phyloP scores from a whole-genome alignment of 495 filamentous ascomycete species.

The Bryoglossum gracile region DNA sequence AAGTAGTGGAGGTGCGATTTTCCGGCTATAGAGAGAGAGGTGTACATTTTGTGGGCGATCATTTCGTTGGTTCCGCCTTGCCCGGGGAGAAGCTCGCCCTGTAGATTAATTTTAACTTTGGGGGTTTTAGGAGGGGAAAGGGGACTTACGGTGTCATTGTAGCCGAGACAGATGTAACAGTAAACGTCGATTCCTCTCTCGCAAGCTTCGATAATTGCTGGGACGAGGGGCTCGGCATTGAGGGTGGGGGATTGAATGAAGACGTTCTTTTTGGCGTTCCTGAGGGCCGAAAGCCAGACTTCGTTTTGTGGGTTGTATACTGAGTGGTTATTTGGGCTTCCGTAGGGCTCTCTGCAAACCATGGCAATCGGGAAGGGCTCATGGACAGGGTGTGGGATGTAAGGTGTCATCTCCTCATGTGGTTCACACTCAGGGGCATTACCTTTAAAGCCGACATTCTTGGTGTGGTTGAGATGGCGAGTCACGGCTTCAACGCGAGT shows the following conservation, averaged over 20 bases:
- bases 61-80: conserved; percentile 75
- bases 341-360: conserved; percentile 60
- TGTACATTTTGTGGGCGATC: conserved; percentile 51
- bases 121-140: neutral
- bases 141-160: conserved; percentile 56
- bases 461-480: conserved; percentile 57
- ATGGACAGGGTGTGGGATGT: conserved; percentile 45
- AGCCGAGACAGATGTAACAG: conserved; percentile 66
- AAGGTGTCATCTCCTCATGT: conserved; percentile 53
- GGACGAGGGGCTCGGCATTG: conserved; percentile 60
- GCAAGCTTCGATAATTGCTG: conserved; percentile 54
- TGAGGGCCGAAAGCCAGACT: conserved; percentile 59
- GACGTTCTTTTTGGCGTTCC: conserved; percentile 51
- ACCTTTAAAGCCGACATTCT: conserved; percentile 42
- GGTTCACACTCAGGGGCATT: conserved; percentile 46
- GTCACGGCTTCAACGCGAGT: conserved; percentile 48
- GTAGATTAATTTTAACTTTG: neutral
- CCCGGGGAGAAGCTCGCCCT: conserved; percentile 64
- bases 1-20: conserved; percentile 45
- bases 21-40: conserved; percentile 38
- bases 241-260: conserved; percentile 74
- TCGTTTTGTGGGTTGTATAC: conserved; percentile 63
- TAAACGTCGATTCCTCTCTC: conserved; percentile 57
- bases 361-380: conserved; percentile 63
- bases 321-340: conserved; percentile 50